Conservation (phyloP, 106 monocot species). For the Apostasia shenzhenica region DNA sequence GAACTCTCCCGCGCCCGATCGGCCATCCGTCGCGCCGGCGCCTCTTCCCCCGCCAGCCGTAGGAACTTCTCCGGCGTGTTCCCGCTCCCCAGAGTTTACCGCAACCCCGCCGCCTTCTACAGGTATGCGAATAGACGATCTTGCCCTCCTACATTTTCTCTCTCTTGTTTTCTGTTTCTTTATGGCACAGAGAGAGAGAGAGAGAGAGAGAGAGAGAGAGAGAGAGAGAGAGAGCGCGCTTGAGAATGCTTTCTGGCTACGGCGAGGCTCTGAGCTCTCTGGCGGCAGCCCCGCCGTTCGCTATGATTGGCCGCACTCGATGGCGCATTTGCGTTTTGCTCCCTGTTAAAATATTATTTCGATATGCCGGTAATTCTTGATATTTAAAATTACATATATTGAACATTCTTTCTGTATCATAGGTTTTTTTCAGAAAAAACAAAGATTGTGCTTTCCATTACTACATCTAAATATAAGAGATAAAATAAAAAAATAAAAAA, state of each 20-base stretch:
- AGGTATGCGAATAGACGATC: background rate
- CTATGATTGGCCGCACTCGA: background rate
- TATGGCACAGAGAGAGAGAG: background rate
- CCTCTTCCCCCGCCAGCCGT: background rate
- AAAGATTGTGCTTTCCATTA: no score
- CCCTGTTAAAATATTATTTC: no score
- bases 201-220: no score
- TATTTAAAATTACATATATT: no score
- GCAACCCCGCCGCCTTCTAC: slow-evolving; percentile 38
- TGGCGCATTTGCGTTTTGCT: no score
- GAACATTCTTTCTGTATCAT: no score
- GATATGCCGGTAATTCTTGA: no score
- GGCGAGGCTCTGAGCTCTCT: background rate
- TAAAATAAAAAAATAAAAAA: no score
- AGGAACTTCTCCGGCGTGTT: background rate
- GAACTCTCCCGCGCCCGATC: slow-evolving; percentile 15
- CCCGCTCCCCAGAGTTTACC: slow-evolving; percentile 22
- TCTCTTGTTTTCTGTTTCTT: background rate
- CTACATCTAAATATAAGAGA: no score
- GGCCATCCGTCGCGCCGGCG: slow-evolving; percentile 13
- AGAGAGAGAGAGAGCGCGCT: no score
- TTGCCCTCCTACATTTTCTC: background rate
- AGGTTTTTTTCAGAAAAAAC: no score
- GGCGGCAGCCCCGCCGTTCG: background rate
- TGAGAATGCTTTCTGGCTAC: background rate